Evolutionary conservation across 2,329 filamentous ascomycete species (phyloP).

Genomic region (Knoxdaviesia proteae): DNA sequence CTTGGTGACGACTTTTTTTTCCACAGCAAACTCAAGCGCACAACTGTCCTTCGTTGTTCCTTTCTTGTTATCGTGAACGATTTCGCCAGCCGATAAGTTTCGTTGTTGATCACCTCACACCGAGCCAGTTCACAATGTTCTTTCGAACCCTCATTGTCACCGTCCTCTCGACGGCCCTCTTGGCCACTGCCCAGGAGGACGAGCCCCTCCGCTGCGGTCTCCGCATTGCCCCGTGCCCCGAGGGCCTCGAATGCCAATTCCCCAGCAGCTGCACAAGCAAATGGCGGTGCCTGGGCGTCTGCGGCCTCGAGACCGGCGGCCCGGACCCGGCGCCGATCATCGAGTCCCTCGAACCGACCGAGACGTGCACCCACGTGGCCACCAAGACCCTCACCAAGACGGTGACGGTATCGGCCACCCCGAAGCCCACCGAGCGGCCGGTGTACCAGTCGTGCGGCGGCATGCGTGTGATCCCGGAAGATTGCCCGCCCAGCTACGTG

Average conservation of each 20-base stretch:
- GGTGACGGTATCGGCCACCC: slow-evolving; percentile 3
- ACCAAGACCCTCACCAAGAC: not conserved
- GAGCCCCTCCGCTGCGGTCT: slow-evolving; percentile 8
- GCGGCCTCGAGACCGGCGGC: slow-evolving; percentile 8
- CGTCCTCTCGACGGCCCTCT: no score
- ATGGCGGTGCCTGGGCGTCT: slow-evolving; percentile 12
- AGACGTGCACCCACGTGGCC: not conserved
- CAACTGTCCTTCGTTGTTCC: no score
- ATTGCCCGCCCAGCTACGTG: slow-evolving; percentile 8
- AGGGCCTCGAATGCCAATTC: slow-evolving; percentile 8
- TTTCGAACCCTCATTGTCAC: no score
- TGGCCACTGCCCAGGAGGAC: not conserved
- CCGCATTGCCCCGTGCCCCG: slow-evolving; percentile 11
- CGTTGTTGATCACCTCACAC: no score
- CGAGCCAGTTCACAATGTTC: no score
- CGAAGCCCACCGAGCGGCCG: no score
- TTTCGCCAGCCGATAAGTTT: no score
- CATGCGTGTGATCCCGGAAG: slow-evolving; percentile 6
- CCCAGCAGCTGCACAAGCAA: slow-evolving; percentile 4
- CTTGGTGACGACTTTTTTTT: no score
- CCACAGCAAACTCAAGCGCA: no score
- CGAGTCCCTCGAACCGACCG: no score
- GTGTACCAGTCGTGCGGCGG: slow-evolving; percentile 14
- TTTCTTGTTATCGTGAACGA: no score
- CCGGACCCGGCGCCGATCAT: not conserved